phyloP scores from a whole-genome alignment of 1,284 basidiomycete species.

The Marasmius fiardii region DNA sequence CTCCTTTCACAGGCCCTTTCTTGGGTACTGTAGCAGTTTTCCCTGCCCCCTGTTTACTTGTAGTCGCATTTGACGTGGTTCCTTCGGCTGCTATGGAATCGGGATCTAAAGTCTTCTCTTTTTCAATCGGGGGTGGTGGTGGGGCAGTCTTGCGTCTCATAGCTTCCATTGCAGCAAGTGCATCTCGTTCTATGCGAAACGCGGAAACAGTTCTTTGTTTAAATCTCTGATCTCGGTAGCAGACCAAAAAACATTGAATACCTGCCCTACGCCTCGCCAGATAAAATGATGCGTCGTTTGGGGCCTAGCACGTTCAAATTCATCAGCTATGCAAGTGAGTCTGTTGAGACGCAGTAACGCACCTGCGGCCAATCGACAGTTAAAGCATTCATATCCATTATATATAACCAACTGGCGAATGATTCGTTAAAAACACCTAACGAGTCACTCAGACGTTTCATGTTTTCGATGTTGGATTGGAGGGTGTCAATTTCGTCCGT shows the following conservation, averaged over 20 bases:
- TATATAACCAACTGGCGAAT: slow-evolving; percentile 89
- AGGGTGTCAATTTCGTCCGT: slow-evolving; percentile 84
- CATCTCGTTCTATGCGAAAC: slow-evolving; percentile 38
- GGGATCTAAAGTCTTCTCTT: slow-evolving; percentile 37
- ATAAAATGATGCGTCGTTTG: slow-evolving; percentile 58
- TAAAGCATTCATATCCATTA: slow-evolving; percentile 92
- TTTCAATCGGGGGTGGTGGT: slow-evolving; percentile 8
- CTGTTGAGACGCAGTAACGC: slow-evolving; percentile 18
- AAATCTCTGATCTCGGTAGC: background rate
- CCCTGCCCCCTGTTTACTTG: slow-evolving; percentile 28
- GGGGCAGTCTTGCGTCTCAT: slow-evolving; percentile 19
- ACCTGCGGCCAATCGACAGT: slow-evolving; percentile 92
- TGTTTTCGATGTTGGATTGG: slow-evolving; percentile 70
- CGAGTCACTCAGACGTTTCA: slow-evolving; percentile 72
- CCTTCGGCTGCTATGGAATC: slow-evolving; percentile 41
- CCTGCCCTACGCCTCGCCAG: slow-evolving; percentile 61
- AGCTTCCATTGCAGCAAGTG: slow-evolving; percentile 35
- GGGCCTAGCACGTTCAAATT: slow-evolving; percentile 44
- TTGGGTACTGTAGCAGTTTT: slow-evolving; percentile 36
- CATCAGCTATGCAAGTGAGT: background rate
- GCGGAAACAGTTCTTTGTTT: background rate
- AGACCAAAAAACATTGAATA: slow-evolving; percentile 24
- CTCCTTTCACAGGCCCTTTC: slow-evolving; percentile 43
- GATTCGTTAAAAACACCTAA: slow-evolving; percentile 89
- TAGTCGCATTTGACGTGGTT: slow-evolving; percentile 34